Percentiles rank a stretch among this genome's conserved stretches.
Evolutionary conservation across 2,329 filamentous ascomycete genomes (phyloP).

Genomic region (Fusarium devonianum): DNA sequence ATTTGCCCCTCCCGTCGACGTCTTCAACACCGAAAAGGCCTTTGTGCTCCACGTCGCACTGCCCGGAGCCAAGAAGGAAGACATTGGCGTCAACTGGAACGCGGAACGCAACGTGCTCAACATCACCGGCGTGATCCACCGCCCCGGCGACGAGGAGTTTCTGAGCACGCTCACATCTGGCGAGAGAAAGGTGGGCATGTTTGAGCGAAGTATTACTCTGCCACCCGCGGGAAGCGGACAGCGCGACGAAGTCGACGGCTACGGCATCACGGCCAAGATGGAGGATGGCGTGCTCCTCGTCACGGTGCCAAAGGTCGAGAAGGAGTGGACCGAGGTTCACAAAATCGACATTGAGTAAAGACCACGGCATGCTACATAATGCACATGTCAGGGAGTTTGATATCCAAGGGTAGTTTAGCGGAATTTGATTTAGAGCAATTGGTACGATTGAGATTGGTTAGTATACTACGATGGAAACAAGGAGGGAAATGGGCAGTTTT

Average conservation of each 20-base stretch:
- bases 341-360: slow-evolving; percentile 64
- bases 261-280: slow-evolving; percentile 75
- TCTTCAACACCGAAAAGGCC: slow-evolving; percentile 72
- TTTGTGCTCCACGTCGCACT: slow-evolving; percentile 79
- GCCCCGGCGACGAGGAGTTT: slow-evolving; percentile 74
- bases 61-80: slow-evolving; percentile 80
- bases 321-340: slow-evolving; percentile 69
- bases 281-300: slow-evolving; percentile 80
- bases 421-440: slow-evolving; percentile 22
- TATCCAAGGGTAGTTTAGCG: slow-evolving; percentile 7
- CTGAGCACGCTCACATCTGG: slow-evolving; percentile 67
- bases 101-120: slow-evolving; percentile 69
- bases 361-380: too few species aligned
- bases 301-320: slow-evolving; percentile 77
- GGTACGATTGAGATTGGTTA: slow-evolving; percentile 1
- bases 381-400: neutral
- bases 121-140: slow-evolving; percentile 75
- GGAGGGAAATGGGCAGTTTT: too few species aligned
- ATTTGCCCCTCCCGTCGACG: slow-evolving; percentile 73
- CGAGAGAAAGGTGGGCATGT: slow-evolving; percentile 76
- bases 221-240: slow-evolving; percentile 53
- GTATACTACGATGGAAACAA: slow-evolving; percentile 10
- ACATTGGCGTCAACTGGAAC: slow-evolving; percentile 80
- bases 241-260: slow-evolving; percentile 68
- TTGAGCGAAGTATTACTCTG: slow-evolving; percentile 74